These are phyloP conservation scores for Phytophthora pisi DNA, from an alignment of 352 stramenopile species.

Conservation along the genomic window DNA sequence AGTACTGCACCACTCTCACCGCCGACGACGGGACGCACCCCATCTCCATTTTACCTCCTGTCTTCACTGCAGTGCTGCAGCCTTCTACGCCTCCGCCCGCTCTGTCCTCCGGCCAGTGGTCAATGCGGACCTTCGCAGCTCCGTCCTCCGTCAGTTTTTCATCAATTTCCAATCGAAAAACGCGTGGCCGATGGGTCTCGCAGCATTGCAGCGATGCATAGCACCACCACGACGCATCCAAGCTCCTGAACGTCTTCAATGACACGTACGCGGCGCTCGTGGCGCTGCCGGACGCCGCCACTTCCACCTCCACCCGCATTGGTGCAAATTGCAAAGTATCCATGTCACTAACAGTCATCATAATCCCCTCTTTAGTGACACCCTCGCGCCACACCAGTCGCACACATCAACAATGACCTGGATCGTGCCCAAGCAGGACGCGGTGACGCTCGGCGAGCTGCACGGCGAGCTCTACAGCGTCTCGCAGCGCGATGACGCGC, in stretches of 20 bases:
- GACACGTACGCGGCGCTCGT: constrained; percentile 43
- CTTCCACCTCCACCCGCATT: constrained; percentile 36
- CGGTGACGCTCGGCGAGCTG: constrained; percentile 81
- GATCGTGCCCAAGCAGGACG: constrained; percentile 61
- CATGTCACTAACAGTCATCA: constrained; percentile 10
- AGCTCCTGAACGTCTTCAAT: constrained; percentile 16
- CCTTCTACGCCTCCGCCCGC: not conserved
- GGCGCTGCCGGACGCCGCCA: constrained; percentile 20
- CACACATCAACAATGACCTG: constrained; percentile 52
- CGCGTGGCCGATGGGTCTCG: constrained; percentile 9
- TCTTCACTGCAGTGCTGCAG: not conserved
- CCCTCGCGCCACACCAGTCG: not conserved
- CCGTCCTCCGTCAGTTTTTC: constrained; percentile 18
- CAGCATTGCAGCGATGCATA: constrained; percentile 32
- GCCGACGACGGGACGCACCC: constrained; percentile 31
- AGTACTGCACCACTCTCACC: constrained; percentile 54
- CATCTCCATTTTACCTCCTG: constrained; percentile 16
- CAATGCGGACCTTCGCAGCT: constrained; percentile 34
- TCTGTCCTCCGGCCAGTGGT: constrained; percentile 50
- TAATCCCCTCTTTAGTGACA: constrained; percentile 1
- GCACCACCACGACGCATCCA: constrained; percentile 37
- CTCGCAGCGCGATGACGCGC: constrained; percentile 54
- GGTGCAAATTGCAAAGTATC: constrained; percentile 4
- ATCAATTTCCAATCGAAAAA: constrained; percentile 60
- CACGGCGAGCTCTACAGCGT: constrained; percentile 78